phyloP scores from a whole-genome alignment of 2,329 filamentous ascomycete genomes.

The Penicillium sp. region DNA sequence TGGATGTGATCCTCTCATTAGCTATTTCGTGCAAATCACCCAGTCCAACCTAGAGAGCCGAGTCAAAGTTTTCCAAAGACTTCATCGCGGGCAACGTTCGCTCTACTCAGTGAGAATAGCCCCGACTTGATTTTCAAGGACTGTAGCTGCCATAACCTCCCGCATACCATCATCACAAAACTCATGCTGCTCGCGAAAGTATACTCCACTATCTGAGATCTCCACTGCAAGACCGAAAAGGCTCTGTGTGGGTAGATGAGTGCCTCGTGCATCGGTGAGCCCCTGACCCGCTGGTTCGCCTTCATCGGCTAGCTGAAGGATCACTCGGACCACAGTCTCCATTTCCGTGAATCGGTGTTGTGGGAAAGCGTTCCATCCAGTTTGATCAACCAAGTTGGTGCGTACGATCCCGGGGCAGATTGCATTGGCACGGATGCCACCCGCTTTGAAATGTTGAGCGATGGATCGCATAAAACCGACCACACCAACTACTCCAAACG shows the following conservation, averaged over 20 bases:
- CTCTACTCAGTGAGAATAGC: slow-evolving; percentile 20
- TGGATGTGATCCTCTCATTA: too few relatives aligned
- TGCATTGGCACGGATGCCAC: slow-evolving; percentile 45
- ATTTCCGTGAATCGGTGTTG: slow-evolving; percentile 18
- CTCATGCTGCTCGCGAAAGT: slow-evolving; percentile 21
- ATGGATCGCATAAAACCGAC: slow-evolving; percentile 47
- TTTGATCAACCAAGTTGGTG: slow-evolving; percentile 20
- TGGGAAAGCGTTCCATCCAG: slow-evolving; percentile 23
- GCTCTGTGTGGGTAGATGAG: slow-evolving; percentile 7
- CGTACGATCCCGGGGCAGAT: slow-evolving; percentile 35
- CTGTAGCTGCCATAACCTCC: slow-evolving; percentile 33
- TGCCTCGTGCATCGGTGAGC: slow-evolving; percentile 15
- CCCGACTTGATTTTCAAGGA: slow-evolving; percentile 33
- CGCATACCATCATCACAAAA: slow-evolving; percentile 29
- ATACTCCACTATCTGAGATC: slow-evolving; percentile 21
- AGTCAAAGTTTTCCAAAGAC: neutral
- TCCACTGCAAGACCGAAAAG: slow-evolving; percentile 20
- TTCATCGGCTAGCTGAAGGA: slow-evolving; percentile 19
- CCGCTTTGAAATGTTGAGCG: slow-evolving; percentile 36
- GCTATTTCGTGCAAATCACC: too few relatives aligned
- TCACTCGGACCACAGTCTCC: slow-evolving; percentile 16
- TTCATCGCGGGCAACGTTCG: neutral
- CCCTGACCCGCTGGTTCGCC: slow-evolving; percentile 15
- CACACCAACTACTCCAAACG: slow-evolving; percentile 30
- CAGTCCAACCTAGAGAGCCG: too few relatives aligned